Conservation (phyloP, 371 early-diverging fungal genomes). For the Lichtheimia corymbifera region DNA sequence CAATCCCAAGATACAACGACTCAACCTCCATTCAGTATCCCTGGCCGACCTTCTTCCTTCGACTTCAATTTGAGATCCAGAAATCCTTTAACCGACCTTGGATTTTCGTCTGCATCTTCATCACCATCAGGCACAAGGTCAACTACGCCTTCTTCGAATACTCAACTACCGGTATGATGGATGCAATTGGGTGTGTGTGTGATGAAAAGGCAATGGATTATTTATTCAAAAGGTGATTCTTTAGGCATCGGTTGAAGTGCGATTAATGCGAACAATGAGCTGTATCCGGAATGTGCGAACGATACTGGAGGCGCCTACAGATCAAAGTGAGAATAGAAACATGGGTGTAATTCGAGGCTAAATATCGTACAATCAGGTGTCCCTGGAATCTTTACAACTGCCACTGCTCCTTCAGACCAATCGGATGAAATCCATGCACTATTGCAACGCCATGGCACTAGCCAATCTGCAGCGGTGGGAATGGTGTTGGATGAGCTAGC, state of each 20-base stretch:
- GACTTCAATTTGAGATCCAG: neutral
- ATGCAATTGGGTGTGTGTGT: neutral
- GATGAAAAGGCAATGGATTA: neutral
- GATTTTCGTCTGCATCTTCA: neutral
- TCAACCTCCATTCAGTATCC: neutral
- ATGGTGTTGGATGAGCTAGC: conserved; percentile 45
- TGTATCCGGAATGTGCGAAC: conserved; percentile 46
- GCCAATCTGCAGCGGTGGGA: conserved; percentile 41
- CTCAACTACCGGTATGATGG: neutral
- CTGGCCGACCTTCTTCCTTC: neutral
- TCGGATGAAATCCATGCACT: conserved; percentile 38
- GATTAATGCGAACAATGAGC: conserved; percentile 43
- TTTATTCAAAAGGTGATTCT: too few species aligned
- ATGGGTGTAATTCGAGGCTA: neutral
- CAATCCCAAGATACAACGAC: too few species aligned
- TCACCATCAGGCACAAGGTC: neutral
- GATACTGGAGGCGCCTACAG: conserved; percentile 32
- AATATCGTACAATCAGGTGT: neutral
- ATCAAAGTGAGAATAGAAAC: conserved; percentile 20
- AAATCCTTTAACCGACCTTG: neutral
- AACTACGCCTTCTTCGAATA: neutral
- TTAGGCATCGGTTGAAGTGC: conserved; percentile 47
- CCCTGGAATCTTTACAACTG: conserved; percentile 11
- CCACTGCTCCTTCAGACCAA: conserved; percentile 25
- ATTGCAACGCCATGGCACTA: conserved; percentile 29